Conservation (phyloP, 1,284 basidiomycete genomes). For the Prillingera fragicola region DNA sequence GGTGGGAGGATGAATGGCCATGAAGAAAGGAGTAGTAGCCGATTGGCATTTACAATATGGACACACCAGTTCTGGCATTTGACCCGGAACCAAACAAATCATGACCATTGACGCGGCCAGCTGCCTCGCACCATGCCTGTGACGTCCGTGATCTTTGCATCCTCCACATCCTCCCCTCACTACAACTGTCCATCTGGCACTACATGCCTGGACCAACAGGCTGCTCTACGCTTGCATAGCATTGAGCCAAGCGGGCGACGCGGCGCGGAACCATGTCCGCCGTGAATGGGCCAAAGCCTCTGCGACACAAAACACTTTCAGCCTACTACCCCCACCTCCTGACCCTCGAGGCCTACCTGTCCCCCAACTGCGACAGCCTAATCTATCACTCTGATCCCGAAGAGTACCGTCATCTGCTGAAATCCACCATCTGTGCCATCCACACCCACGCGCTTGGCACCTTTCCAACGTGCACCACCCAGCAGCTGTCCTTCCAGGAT, state of each 20-base stretch:
- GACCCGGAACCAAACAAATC: too few species aligned
- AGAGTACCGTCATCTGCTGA: constrained; percentile 23
- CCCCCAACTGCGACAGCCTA: constrained; percentile 2
- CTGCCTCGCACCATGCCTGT: too few species aligned
- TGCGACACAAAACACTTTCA: constrained; percentile 40
- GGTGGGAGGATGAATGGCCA: constrained; percentile 17
- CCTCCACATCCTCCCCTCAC: too few species aligned
- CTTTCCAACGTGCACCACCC: constrained; percentile 5
- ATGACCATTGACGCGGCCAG: too few species aligned
- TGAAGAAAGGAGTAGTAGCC: too few species aligned
- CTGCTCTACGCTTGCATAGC: too few species aligned
- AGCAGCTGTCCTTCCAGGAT: constrained; percentile 36
- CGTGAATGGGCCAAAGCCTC: background rate
- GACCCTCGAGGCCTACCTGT: constrained; percentile 20
- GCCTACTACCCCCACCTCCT: constrained; percentile 31
- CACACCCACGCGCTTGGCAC: background rate
- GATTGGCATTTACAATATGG: too few species aligned
- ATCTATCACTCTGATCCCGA: constrained; percentile 19
- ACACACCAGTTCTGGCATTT: too few species aligned
- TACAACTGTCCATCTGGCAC: too few species aligned
- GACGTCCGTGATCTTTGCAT: too few species aligned
- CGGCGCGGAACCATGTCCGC: background rate
- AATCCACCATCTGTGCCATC: constrained; percentile 21
- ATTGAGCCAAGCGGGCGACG: too few species aligned
- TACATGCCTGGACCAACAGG: too few species aligned